Evolutionary conservation across 2,329 filamentous ascomycete genomes (phyloP).

Genomic region (Diaporthe citrichinensis): DNA sequence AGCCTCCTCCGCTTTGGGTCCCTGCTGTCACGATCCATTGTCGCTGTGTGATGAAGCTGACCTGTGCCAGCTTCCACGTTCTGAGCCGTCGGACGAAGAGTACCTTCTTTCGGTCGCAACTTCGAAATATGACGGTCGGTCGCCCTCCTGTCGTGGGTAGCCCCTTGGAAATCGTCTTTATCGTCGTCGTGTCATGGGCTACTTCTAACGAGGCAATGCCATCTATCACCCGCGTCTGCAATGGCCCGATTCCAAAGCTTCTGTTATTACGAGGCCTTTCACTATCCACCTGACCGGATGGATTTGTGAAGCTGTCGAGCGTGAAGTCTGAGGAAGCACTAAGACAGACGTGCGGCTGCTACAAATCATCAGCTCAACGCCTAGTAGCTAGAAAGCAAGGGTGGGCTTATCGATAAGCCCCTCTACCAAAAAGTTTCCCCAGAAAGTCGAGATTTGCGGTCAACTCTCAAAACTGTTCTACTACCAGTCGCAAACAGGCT

Average conservation of each 20-base stretch:
- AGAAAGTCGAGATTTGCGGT: conserved; percentile 22
- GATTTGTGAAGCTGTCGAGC: not conserved
- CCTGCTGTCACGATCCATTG: conserved; percentile 51
- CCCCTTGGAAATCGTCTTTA: not conserved
- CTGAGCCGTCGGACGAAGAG: not conserved
- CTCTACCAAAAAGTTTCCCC: conserved; percentile 35
- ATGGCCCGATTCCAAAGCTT: not conserved
- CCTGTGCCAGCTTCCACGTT: not conserved
- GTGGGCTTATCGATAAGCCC: conserved; percentile 34
- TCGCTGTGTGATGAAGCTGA: not conserved
- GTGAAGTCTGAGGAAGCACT: not conserved
- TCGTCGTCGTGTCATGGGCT: not conserved
- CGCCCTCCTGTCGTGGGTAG: not conserved
- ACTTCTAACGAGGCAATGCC: not conserved
- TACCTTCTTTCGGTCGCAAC: not conserved
- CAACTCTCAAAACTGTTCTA: conserved; percentile 13
- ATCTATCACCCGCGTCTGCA: not conserved
- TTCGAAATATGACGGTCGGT: not conserved
- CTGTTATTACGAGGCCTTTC: not conserved
- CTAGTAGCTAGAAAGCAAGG: not conserved
- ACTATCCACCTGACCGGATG: conserved; percentile 5
- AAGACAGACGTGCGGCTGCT: not conserved
- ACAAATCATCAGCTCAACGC: conserved; percentile 12
- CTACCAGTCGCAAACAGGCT: conserved; percentile 10
- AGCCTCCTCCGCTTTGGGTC: conserved; percentile 71